A percentile compares a stretch with the other conserved stretches of the same genome.
Conservation (phyloP, 768 basidiomycete species). For the Leccinellum rugosiceps region DNA sequence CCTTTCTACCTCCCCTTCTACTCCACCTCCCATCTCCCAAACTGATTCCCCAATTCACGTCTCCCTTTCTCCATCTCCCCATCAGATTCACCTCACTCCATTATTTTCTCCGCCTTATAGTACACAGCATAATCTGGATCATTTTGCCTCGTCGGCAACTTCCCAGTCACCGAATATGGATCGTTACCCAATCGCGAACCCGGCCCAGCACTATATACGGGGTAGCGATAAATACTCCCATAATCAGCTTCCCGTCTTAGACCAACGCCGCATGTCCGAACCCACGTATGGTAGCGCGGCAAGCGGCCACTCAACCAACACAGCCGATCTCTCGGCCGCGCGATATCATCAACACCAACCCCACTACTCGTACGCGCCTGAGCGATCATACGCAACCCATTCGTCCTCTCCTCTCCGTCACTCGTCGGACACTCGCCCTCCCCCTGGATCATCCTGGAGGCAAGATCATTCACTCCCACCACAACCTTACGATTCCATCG, state of each 20-base stretch:
- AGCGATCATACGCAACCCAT: slow-evolving; percentile 37
- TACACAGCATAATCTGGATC: slow-evolving; percentile 43
- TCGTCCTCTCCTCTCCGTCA: slow-evolving; percentile 45
- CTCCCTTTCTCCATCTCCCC: slow-evolving; percentile 42
- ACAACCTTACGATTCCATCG: slow-evolving; percentile 33
- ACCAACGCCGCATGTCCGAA: slow-evolving; percentile 70
- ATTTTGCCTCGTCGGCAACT: slow-evolving; percentile 42
- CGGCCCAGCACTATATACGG: slow-evolving; percentile 42
- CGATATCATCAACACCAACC: slow-evolving; percentile 44
- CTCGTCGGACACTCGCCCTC: slow-evolving; percentile 42
- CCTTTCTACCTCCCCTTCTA: slow-evolving; percentile 5
- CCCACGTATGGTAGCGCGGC: slow-evolving; percentile 49
- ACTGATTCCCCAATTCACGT: not conserved
- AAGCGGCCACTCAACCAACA: slow-evolving; percentile 31
- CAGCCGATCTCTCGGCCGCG: slow-evolving; percentile 30
- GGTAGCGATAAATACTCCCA: slow-evolving; percentile 34
- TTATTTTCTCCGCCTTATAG: slow-evolving; percentile 40
- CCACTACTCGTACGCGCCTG: slow-evolving; percentile 32
- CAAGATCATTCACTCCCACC: slow-evolving; percentile 29
- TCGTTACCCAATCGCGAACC: slow-evolving; percentile 36
- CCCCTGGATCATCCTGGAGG: slow-evolving; percentile 36
- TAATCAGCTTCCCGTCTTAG: slow-evolving; percentile 39
- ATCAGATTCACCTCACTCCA: slow-evolving; percentile 37
- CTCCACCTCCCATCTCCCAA: not conserved
- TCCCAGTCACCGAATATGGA: slow-evolving; percentile 41